Base-by-base conservation (phyloP, 805 yeast species). In the Groenewaldozyma salmanticensis region DNA sequence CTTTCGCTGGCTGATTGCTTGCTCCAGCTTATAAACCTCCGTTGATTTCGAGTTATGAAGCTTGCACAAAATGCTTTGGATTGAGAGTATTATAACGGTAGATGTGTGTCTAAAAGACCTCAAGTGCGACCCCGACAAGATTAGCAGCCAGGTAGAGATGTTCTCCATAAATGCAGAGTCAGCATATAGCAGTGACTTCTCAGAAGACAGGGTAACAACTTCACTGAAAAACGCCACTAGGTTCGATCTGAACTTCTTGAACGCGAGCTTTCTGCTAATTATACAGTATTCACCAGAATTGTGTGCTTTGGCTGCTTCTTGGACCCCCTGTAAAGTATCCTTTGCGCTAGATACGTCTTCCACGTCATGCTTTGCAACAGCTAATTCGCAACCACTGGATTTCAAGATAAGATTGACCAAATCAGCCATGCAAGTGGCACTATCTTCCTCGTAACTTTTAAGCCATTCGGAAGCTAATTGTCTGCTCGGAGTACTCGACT, bases 311-410 rank as follows among this genome's bases (percentile, higher is more conserved):
- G 83, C 82, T 35, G 29, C 61, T 16, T 74, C 65, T 46, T 82
- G 81, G 21, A 87, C 60, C 57, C 85, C 95, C 3, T 71, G 76
- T 6, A 84, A 72, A 0, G 95, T 83, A 27, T 79, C 81, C 13
- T 72, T 65, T 0, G 92, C 82, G 5, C 83, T 74, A 33, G 81
- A 87, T 40, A 72, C 65, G 52, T 77, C 79, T 19, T 65, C 67
- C 38, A 85, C 77, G 56, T 87, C 96, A 57, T 88, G 94, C 21
- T 75, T 74, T 44, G 78, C 79, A 6, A 84, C 72, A 20, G 72
- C 73, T 1, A 76, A 67, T 17, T 75, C 67, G 38, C 87, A 79
- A 0, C 95, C 95, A 55, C 84, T 76, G 37, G 78, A 66, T 31
- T 87, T 67, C 32, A 88, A 61, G 1, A 84, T 50, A 38, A 86